Percentiles rank a stretch among this genome's conserved stretches.
These are phyloP conservation scores for Melampsora abietis-canadensis DNA, from an alignment of 1,284 basidiomycete genomes.

Conservation along the genomic window DNA sequence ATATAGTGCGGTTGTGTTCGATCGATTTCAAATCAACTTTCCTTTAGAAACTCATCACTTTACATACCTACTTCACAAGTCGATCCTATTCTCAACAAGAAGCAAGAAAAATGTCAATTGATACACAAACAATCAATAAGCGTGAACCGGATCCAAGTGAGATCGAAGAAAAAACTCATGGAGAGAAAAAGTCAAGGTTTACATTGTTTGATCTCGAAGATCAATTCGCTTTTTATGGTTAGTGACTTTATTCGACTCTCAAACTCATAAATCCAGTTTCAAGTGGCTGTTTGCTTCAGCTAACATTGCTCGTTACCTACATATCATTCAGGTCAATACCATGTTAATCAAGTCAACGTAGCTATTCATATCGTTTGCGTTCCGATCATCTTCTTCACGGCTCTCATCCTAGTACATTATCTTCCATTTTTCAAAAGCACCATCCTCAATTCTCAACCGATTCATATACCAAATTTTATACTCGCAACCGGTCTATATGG, in stretches of 20 bases:
- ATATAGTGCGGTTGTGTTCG: neutral
- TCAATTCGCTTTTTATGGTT: slow-evolving; percentile 30
- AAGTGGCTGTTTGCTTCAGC: neutral
- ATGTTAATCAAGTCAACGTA: slow-evolving; percentile 73
- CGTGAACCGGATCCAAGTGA: neutral
- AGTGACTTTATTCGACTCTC: neutral
- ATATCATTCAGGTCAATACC: slow-evolving; percentile 60
- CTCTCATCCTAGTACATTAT: slow-evolving; percentile 44
- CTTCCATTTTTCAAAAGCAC: slow-evolving; percentile 60
- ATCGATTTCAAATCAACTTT: neutral
- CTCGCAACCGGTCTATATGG: slow-evolving; percentile 56
- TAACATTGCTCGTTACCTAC: no score
- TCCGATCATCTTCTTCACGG: slow-evolving; percentile 73
- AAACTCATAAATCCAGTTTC: neutral
- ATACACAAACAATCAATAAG: neutral
- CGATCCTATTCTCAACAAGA: neutral
- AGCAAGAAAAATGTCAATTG: neutral
- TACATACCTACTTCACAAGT: no score
- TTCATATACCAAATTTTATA: slow-evolving; percentile 62
- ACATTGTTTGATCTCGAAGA: slow-evolving; percentile 30
- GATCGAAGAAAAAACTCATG: no score
- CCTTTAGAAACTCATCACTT: no score
- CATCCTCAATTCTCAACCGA: slow-evolving; percentile 61
- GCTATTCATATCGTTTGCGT: slow-evolving; percentile 77
- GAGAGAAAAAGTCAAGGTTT: neutral